Evolutionary conservation across 1,139 yeast species (phyloP), one percentile per base, ranked within the genome.

Genomic region (Saccharomyces hybrid): DNA sequence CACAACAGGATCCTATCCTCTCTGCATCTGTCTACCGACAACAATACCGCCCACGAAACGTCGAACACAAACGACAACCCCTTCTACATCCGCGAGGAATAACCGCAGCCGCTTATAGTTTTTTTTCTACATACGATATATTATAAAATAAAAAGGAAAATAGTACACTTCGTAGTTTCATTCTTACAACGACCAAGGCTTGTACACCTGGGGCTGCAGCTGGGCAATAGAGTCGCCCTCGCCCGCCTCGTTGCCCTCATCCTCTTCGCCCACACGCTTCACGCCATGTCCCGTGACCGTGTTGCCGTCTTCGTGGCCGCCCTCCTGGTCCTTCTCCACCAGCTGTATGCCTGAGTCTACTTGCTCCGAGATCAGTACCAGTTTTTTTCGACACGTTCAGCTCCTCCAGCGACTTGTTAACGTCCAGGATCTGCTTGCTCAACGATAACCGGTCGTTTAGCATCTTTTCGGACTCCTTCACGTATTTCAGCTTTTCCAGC

Each of bases 131-230:
- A 24, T 47, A 49, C 29, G 27, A 8, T 32, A 49, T 11, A 42
- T 49, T 24, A 11, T 4, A n/a, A 5, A 32, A 32, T 32, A 32
- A 14, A 34, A 34, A 34, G 8, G 42, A 34, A 14, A 34, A 34
- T 34, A 34, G 42, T 34, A 34, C 42, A 34, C 21, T 34, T 16
- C 16, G 42, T 34, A 14, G 42, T 16, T 9, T 34, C 5, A 14
- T 14, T 34, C 55, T 62, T 61, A 65, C 62, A 68, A 58, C 46
- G 70, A 64, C 70, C 71, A 66, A 28, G 65, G 57, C 51, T 64
- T 64, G 55, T 67, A 68, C 29, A 59, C 56, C 52, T 67, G 68
- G 46, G 70, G 70, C 47, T 67, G 65, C 26, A 59, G 53, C 28
- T 61, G 61, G 2, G 71, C 67, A 21, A 66, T 53, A 21, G 71